phyloP scores from a whole-genome alignment of 164 flowering plant species.

The Nelumbo lutea region DNA sequence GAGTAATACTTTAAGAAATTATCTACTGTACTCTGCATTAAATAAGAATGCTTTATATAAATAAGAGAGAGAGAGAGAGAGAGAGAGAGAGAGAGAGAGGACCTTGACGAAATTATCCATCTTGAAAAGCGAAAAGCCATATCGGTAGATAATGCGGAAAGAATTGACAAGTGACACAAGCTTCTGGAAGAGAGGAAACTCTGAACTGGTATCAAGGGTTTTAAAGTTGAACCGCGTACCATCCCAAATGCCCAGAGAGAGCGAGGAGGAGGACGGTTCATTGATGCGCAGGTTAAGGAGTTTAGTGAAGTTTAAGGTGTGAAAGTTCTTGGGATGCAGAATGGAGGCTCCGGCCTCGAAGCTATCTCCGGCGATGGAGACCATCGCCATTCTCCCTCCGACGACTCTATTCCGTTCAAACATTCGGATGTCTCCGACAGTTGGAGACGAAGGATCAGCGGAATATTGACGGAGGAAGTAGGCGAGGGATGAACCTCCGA shows the following conservation, averaged over 20 bases:
- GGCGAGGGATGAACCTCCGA: constrained; percentile 76
- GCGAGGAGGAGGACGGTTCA: constrained; percentile 22
- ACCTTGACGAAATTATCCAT: constrained; percentile 77
- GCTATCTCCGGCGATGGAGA: constrained; percentile 54
- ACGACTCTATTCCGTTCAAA: constrained; percentile 65
- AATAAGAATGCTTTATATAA: no score
- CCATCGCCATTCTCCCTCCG: constrained; percentile 87
- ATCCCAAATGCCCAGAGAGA: constrained; percentile 80
- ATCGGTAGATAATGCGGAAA: constrained; percentile 39
- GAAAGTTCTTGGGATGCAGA: constrained; percentile 82
- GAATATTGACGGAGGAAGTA: constrained; percentile 81
- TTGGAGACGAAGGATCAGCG: background rate
- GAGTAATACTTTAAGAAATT: constrained; percentile 64
- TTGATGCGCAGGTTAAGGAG: constrained; percentile 37
- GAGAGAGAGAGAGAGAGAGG: background rate
- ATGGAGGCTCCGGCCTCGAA: constrained; percentile 95
- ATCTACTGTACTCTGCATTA: constrained; percentile 44
- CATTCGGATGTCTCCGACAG: constrained; percentile 33
- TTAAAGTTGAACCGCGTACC: constrained; percentile 60
- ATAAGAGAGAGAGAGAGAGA: no score
- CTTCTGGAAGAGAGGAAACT: constrained; percentile 29
- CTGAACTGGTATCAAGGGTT: constrained; percentile 29
- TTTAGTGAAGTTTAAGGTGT: constrained; percentile 49
- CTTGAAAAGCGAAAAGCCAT: constrained; percentile 62
- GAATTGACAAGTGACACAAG: constrained; percentile 42